Evolutionary conservation across 2,329 filamentous ascomycete species (phyloP), one percentile per base, ranked within the genome.

Genomic region (Colletotrichum musae): DNA sequence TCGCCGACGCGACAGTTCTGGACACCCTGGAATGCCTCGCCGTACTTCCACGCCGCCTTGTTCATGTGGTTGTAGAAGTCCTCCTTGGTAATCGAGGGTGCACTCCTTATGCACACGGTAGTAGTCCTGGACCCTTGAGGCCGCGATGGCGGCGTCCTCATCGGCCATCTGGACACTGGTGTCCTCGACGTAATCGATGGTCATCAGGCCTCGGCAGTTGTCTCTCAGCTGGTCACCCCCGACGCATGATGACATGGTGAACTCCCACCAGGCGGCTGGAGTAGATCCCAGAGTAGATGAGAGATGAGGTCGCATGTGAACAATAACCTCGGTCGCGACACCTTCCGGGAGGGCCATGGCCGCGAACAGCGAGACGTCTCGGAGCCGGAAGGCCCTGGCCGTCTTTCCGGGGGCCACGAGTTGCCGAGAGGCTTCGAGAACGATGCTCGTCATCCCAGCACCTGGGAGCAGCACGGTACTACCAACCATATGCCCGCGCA

Each of bases 401-500:
- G 28, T 24, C 32, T 62, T 52, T 4, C 39, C 36, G 10, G 28
- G 28, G 9, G 10, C 57, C 6, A 73, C 72, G 7, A 75, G 28
- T 48, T 76, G 74, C 50, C 70, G 70, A 21, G 60, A 65, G 4
- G 74, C 77, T 57, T 79, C 77, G 24, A 78, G 68, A 18, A 71
- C 77, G 75, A 78, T 78, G n/a, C 72, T 65, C 10, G 75, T 54
- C 74, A 75, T 76, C 9, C 77, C 77, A 16, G 74, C 74, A 2
- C 64, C 75, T 13, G 77, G 78, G 58, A 77, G 78, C 3, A 80
- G 53, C 9, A 77, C 73, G 24, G 72, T 64, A 7, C n/a, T 12
- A 4, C 13, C 16, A 7, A 43, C 41, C 41, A 15, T 15, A 12
- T 43, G 41, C 2, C 16, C 41, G 5, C 41, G 41, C 41, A 43